Evolutionary conservation across 148 eudicot genomes (phyloP), one percentile per base, ranked within the genome.

Genomic region (Vaccinium myrtillus): DNA sequence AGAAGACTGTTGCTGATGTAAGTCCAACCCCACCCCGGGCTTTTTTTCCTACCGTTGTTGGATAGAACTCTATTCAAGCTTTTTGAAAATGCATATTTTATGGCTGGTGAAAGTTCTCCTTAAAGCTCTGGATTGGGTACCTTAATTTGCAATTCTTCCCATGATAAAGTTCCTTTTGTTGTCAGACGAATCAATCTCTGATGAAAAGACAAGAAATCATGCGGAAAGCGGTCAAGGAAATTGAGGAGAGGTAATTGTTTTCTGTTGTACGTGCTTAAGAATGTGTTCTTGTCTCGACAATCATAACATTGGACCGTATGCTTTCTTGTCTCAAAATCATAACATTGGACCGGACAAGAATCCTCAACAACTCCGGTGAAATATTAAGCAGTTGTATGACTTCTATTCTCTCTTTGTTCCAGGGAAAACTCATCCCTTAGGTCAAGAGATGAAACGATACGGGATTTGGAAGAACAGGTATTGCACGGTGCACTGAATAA

Each of bases 401-500:
- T 27, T 84, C 2, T 32, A 11, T 79, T 78, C 4, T 27, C 1
- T 25, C 27, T 65, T 51, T 79, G 18, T 81, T 85, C 21, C 88
- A 95, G 99, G 90, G 92, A 86, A 88, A 83, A 61, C 23, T 84
- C 88, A 46, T 83, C 86, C 54, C 84, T 88, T 74, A 89, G 76
- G 81, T 89, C 89, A 16, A 94, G 83, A 85, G 91, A 95, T 74
- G 91, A 90, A 78, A 87, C 87, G 76, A 92, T 91, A 53, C 73
- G 86, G 71, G 99, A 97, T 86, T 87, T 94, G 55, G 90, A 94
- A 86, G 99, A 97, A 75, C 99, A 97, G 98, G 99, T 97, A 70
- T 39, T 30, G 43, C 39, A 55, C 51, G 23, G 23, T 69, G 5
- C 46, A 13, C 80, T n/a, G 30, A 32, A 12, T 71, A 27, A 6